Conservation (phyloP, 495 filamentous ascomycete genomes). For the Rhypophila decipiens region DNA sequence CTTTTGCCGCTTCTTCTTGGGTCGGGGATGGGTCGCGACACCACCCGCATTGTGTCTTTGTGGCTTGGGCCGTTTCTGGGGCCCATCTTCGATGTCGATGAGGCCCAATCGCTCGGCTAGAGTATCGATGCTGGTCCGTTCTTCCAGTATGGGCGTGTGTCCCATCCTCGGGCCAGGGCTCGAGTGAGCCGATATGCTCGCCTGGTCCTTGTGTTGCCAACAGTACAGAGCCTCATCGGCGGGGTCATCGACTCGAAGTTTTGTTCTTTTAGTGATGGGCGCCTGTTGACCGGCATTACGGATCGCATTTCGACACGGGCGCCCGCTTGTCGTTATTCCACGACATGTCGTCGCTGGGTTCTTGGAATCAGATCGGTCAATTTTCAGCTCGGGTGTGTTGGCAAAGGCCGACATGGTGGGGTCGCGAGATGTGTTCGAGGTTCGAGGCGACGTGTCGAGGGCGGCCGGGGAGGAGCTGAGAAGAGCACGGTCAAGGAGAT, state of each 20-base stretch:
- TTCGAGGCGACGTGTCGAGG: background rate
- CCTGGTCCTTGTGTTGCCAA: conserved; percentile 93
- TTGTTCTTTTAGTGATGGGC: conserved; percentile 30
- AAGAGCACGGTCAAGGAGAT: background rate
- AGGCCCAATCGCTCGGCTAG: conserved; percentile 73
- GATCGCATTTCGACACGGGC: conserved; percentile 69
- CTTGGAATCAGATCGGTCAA: conserved; percentile 73
- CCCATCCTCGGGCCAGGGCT: conserved; percentile 31
- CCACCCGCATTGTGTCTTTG: too few relatives aligned
- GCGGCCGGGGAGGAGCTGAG: background rate
- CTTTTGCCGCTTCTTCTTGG: conserved; percentile 24
- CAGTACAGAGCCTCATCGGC: conserved; percentile 57
- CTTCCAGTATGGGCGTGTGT: conserved; percentile 37
- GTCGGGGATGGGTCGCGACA: conserved; percentile 6
- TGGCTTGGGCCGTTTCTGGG: conserved; percentile 18
- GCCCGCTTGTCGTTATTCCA: conserved; percentile 72
- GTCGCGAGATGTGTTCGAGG: too few relatives aligned
- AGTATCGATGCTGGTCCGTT: conserved; percentile 74
- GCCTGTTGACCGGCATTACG: too few relatives aligned
- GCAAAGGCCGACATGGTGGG: conserved; percentile 67
- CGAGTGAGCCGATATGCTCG: conserved; percentile 37
- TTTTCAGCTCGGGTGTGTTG: conserved; percentile 75
- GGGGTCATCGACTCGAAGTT: conserved; percentile 44
- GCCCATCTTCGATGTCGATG: conserved; percentile 25
- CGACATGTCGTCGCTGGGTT: conserved; percentile 80